Evolutionary conservation across 805 yeast species (phyloP).

Genomic region (Candida patagonica): DNA sequence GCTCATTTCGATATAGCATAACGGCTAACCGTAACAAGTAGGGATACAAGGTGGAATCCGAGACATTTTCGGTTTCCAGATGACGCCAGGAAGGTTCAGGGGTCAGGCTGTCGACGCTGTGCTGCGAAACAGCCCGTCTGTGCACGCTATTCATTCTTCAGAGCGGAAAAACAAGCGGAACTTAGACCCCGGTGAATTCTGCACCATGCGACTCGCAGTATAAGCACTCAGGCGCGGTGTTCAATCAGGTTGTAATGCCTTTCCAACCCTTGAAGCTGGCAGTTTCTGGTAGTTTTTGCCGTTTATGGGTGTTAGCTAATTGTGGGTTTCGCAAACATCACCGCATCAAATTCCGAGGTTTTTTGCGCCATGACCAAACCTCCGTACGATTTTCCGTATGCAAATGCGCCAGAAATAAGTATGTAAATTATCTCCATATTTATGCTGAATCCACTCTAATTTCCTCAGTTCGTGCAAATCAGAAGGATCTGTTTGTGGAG

Average conservation of each 20-base stretch:
- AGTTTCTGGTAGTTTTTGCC: too few relatives aligned
- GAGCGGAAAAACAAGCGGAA: too few relatives aligned
- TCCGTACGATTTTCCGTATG: constrained; percentile 42
- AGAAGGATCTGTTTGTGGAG: constrained; percentile 75
- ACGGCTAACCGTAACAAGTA: constrained; percentile 46
- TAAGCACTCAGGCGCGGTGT: too few relatives aligned
- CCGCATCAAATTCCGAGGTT: too few relatives aligned
- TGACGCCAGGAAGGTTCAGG: constrained; percentile 13
- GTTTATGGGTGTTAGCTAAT: too few relatives aligned
- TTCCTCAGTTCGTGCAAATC: constrained; percentile 68
- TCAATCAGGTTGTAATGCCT: too few relatives aligned
- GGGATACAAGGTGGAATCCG: constrained; percentile 33
- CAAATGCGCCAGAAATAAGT: constrained; percentile 83
- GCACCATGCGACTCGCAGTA: too few relatives aligned
- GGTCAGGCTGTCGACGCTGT: not conserved
- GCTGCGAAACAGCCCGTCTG: not conserved
- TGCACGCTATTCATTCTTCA: too few relatives aligned
- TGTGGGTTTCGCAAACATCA: too few relatives aligned
- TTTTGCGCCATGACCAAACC: too few relatives aligned
- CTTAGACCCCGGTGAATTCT: too few relatives aligned
- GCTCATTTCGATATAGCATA: constrained; percentile 54
- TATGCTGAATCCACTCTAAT: not conserved
- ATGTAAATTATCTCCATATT: constrained; percentile 23
- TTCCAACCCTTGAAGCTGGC: too few relatives aligned
- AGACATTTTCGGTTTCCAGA: constrained; percentile 8